Evolutionary conservation across 2,329 filamentous ascomycete species (phyloP), one percentile per base, ranked within the genome.

Genomic region (Fusarium virguliforme): DNA sequence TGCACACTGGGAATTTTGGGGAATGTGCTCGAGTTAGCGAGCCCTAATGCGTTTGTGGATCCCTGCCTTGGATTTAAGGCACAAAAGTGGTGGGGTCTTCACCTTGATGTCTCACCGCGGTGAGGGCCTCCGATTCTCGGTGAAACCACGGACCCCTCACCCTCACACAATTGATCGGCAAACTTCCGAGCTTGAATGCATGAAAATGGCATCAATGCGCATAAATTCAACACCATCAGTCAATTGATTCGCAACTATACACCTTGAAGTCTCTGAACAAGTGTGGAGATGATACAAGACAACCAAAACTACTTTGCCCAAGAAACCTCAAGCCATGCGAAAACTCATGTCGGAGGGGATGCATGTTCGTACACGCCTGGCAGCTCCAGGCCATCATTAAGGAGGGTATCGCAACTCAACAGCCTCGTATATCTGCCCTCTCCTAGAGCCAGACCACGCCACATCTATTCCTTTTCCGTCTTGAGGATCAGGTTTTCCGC

Each of bases 401-500:
- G 65, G 68, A 76, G 76, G 77, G 76, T 78, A 78, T 78, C 75
- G 74, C 73, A 75, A 66, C 65, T 73, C 62, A 68, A 71, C 65
- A 58, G 64, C 64, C 67, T 68, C 62, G 65, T 66, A 62, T 65
- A 41, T 66, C 60, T 46, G 51, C 64, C 68, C 67, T 72, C 62
- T 67, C 56, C 58, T 34, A 71, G 54, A 51, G 24, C 63, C 62
- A 64, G 64, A 38, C 56, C 38, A 65, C 53, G 38, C 24, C 22
- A 60, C 51, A 64, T 65, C 34, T 68, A 70, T 60, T 76, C 63
- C 62, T 79, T 79, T 65, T 81, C 79, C 48, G 81, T 82, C 79
- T 90, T 92, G 58, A 83, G 75, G 74, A 92, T 92, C 67, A 92
- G 81, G 62, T 87, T 87, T 41, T 92, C 90, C 3, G 86, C 84